A percentile compares a stretch with the other conserved stretches of the same genome.
phyloP scores from a whole-genome alignment of 2,329 filamentous ascomycete genomes.

The Arthrobotrys musiformis region DNA sequence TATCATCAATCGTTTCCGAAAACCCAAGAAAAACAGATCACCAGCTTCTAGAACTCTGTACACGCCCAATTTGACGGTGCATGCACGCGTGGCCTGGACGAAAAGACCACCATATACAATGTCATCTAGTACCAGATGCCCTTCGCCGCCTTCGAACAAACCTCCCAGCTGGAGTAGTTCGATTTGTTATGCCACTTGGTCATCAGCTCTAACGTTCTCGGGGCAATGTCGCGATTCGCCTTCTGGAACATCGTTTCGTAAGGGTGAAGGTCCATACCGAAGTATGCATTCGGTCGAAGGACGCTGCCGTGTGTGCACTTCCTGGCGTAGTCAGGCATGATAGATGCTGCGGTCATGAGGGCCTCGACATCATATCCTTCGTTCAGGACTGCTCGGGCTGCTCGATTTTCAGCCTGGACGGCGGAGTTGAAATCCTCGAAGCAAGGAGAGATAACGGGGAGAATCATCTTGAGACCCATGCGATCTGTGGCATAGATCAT shows the following conservation, averaged over 20 bases:
- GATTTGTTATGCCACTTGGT: constrained; percentile 18
- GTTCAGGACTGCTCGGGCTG: background rate
- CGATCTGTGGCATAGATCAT: constrained; percentile 63
- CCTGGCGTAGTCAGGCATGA: background rate
- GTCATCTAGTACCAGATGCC: background rate
- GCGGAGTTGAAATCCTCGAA: background rate
- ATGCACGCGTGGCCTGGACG: too few relatives aligned
- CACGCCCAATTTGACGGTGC: too few relatives aligned
- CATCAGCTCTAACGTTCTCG: background rate
- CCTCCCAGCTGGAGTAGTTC: constrained; percentile 1
- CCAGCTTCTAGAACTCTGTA: too few relatives aligned
- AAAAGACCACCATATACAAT: background rate
- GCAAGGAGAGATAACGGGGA: constrained; percentile 56
- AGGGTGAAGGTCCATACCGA: constrained; percentile 22
- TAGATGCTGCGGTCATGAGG: constrained; percentile 1
- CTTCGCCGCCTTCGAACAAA: background rate
- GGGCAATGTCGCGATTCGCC: constrained; percentile 4
- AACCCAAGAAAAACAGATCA: too few relatives aligned
- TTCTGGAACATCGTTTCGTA: constrained; percentile 23
- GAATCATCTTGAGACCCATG: constrained; percentile 62
- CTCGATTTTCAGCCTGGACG: constrained; percentile 5
- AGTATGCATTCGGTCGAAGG: constrained; percentile 1
- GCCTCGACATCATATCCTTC: constrained; percentile 1
- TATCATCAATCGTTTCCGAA: too few relatives aligned
- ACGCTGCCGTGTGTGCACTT: constrained; percentile 2